These are phyloP conservation scores for Volvariella surrecta DNA, from an alignment of 1,284 basidiomycete species.

Conservation along the genomic window DNA sequence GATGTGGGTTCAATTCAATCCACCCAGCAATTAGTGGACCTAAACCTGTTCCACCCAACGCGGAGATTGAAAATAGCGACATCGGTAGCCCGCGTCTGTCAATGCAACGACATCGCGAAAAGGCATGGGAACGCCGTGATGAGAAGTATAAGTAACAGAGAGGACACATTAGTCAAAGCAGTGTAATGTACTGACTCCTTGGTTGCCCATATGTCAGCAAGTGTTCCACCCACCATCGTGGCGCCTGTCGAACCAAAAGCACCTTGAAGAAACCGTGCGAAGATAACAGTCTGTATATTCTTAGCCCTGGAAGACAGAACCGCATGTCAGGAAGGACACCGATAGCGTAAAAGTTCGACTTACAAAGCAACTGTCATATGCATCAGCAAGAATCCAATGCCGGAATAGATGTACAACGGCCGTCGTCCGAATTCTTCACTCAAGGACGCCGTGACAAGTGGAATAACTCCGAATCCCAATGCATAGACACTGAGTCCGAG, in stretches of 20 bases:
- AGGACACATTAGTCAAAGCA: too few relatives aligned
- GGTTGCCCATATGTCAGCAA: conserved; percentile 63
- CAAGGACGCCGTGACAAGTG: conserved; percentile 65
- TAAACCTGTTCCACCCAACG: conserved; percentile 52
- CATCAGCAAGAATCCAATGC: conserved; percentile 49
- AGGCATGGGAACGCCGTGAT: too few relatives aligned
- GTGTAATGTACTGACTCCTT: conserved; percentile 38
- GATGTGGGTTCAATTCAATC: conserved; percentile 51
- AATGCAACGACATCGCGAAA: too few relatives aligned
- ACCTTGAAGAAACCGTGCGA: conserved; percentile 62
- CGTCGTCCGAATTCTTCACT: conserved; percentile 74
- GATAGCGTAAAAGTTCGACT: conserved; percentile 18
- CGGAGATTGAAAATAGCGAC: conserved; percentile 54
- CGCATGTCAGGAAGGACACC: not conserved
- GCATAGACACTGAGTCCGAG: conserved; percentile 54
- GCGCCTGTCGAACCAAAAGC: conserved; percentile 57
- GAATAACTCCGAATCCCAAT: conserved; percentile 63
- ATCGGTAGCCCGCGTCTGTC: conserved; percentile 64
- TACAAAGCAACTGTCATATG: conserved; percentile 56
- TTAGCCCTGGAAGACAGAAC: conserved; percentile 32
- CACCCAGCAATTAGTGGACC: conserved; percentile 63
- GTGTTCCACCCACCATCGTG: conserved; percentile 73
- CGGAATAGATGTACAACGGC: conserved; percentile 56
- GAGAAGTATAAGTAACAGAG: too few relatives aligned
- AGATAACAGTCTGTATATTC: conserved; percentile 63